These are phyloP conservation scores for Trametes pubescens DNA, from an alignment of 1,284 basidiomycete species.

Conservation along the genomic window DNA sequence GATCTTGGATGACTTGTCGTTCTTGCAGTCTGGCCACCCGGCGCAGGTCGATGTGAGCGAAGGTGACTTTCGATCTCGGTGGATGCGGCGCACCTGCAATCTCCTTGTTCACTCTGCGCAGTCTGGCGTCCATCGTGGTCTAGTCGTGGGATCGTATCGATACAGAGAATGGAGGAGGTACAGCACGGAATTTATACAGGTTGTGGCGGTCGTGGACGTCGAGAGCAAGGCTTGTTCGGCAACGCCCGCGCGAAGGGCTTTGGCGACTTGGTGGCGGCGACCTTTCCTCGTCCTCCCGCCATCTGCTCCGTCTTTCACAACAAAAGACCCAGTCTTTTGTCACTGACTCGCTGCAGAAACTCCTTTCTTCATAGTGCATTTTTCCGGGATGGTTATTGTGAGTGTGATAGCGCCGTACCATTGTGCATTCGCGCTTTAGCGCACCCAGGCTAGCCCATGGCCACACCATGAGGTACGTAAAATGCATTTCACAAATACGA, in stretches of 20 bases:
- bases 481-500: no score
- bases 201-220: conserved; percentile 14
- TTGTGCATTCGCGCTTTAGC: no score
- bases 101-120: conserved; percentile 92
- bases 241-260: conserved; percentile 10
- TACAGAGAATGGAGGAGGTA: conserved; percentile 18
- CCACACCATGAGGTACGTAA: no score
- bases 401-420: no score
- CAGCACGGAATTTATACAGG: conserved; percentile 18
- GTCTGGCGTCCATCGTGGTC: conserved; percentile 78
- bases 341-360: no score
- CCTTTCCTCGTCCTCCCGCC: background rate
- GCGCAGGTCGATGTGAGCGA: conserved; percentile 5
- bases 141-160: conserved; percentile 13
- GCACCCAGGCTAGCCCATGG: no score
- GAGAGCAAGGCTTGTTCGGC: conserved; percentile 9
- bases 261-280: background rate
- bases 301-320: no score
- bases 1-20: conserved; percentile 89
- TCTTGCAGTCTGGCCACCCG: conserved; percentile 81
- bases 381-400: no score
- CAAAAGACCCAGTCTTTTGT: no score
- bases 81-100: conserved; percentile 70
- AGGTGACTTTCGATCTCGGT: conserved; percentile 8
- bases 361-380: no score